Evolutionary conservation across 345 rosid genomes (phyloP), one percentile per base, ranked within the genome.

Genomic region (Cardiospermum halicacabum): DNA sequence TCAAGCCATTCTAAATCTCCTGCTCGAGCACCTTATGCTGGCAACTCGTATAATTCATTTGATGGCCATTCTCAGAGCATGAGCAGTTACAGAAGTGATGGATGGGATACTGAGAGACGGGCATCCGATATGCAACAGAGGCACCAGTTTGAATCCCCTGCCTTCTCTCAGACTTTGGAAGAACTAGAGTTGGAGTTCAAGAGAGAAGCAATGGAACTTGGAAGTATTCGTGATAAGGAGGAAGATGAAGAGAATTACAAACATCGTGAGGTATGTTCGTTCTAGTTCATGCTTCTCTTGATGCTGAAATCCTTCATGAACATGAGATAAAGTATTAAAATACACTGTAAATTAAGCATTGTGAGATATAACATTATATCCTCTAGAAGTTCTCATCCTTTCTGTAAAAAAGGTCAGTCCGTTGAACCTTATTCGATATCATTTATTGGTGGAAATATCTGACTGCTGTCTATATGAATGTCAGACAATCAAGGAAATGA

Each of bases 1-100:
- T 82, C 92, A 47, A 93, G 88, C 85, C 85, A 73, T 78, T 88
- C 97, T 59, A 90, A 86, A 82, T 93, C 98, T 62, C 98, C 98
- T 39, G 92, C 83, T 53, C 57, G 32, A 43, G 80, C 85, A 62
- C 80, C 82, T 47, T 84, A 84, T 82, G 74, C 78, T 74, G 85
- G 91, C 80, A 85, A 85, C 85, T 78, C 82, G 31, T 78, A 67
- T 75, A 83, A 80, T 78, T 78, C 96, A 25, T 82, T 84, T 78
- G 92, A 79, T 67, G 85, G 85, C 74, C 94, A 76, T 78, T 82
- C 68, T 71, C 79, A 73, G 72, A 81, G 73, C 74, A 75, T 74
- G 72, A 81, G 77, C 77, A 83, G 78, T 77, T 81, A 77, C 79
- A 85, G 89, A 74, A 74, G 79, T 70, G 88, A 83, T 60, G 89